Base-by-base conservation (phyloP, 2,329 filamentous ascomycete species). In the Xylaria sp. region DNA sequence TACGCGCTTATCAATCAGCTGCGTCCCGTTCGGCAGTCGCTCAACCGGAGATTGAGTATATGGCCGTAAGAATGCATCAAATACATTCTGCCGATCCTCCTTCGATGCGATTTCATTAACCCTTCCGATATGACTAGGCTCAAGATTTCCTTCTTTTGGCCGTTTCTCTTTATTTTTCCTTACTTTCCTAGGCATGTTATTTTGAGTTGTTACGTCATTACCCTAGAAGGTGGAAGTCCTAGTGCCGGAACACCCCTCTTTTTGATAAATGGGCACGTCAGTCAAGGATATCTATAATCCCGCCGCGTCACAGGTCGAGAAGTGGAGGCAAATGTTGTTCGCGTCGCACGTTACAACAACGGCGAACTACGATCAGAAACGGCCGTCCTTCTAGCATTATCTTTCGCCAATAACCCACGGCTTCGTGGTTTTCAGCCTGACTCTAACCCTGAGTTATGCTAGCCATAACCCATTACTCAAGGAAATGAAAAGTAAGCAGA, bases 141-240 rank as follows among this genome's bases (percentile, higher is more conserved):
- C 32, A 66, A 67, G 72, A 74, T 76, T 77, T 72, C 68, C 73
- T 75, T 74, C 70, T 73, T 73, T 73, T 72, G 69, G 67, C 74
- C 73, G 70, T 72, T 78, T 77, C 74, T 75, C 54, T 76, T 75
- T 73, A 67, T 64, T 72, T 72, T 66, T 75, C 57, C 67, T 73
- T 69, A 75, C 64, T 71, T 73, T 78, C 64, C 58, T 68, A 61
- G 39, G 56, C 65, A 66, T 77, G 73, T 75, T 42, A 61, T 60
- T 64, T 75, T 77, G 71, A 69, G 70, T 73, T 75, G 75, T 73
- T 77, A 75, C 76, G 73, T 75, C 75, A 76, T 70, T 75, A 71
- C 69, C 67, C 71, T 78, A 77, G 78, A 81, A 78, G 76, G 79
- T 78, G 78, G 78, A 27, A 79, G 75, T 77, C 74, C 70, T 76